These are phyloP conservation scores for Pseudocercospora eumusae DNA, from an alignment of 2,329 filamentous ascomycete species.

Conservation along the genomic window DNA sequence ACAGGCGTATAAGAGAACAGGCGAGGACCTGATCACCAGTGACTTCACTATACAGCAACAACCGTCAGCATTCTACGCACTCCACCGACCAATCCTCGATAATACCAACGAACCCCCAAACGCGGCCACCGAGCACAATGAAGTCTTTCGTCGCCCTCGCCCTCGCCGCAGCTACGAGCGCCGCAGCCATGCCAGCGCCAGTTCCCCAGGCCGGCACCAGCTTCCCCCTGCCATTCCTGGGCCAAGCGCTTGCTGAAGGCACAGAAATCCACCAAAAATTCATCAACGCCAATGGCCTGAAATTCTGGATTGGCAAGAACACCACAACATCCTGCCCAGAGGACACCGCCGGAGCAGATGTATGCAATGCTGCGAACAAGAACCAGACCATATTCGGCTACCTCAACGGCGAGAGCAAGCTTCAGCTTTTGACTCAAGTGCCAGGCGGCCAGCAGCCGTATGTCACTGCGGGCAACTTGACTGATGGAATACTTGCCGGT, in stretches of 20 bases:
- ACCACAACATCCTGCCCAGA: conserved; percentile 37
- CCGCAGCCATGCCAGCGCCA: conserved; percentile 25
- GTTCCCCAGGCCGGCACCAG: conserved; percentile 12
- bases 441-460: conserved; percentile 39
- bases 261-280: conserved; percentile 31
- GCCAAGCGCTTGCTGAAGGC: conserved; percentile 29
- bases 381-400: conserved; percentile 32
- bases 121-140: conserved; percentile 30
- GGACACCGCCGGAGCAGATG: conserved; percentile 11
- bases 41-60: background rate
- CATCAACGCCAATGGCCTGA: conserved; percentile 31
- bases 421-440: conserved; percentile 31
- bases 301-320: conserved; percentile 36
- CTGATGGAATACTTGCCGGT: conserved; percentile 23
- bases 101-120: background rate
- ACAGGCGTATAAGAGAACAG: background rate
- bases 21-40: background rate
- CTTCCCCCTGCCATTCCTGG: conserved; percentile 23
- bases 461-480: conserved; percentile 30
- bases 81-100: background rate
- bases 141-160: conserved; percentile 29
- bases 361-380: conserved; percentile 21
- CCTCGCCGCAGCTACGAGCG: conserved; percentile 24
- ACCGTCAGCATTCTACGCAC: background rate
- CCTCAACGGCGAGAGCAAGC: conserved; percentile 25